These are phyloP conservation scores for Xylaria polymorpha DNA, from an alignment of 2,329 filamentous ascomycete species.

Conservation along the genomic window DNA sequence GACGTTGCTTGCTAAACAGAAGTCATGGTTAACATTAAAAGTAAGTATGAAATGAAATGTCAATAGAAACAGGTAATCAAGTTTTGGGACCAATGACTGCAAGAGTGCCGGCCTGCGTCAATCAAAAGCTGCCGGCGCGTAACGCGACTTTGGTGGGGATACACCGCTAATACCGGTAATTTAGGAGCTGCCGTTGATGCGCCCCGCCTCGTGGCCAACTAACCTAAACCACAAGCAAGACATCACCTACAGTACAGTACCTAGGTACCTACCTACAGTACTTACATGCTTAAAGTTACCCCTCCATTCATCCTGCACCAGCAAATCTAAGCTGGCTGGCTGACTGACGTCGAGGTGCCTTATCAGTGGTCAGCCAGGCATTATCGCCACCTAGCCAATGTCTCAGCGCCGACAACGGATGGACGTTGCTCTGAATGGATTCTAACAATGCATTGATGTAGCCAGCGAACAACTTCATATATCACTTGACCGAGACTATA, in stretches of 20 bases:
- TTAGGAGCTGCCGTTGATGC: slow-evolving; percentile 23
- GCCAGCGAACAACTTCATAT: not conserved
- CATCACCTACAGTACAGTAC: not conserved
- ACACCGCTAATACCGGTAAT: slow-evolving; percentile 10
- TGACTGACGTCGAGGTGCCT: slow-evolving; percentile 34
- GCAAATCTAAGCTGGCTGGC: not conserved
- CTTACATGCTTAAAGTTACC: not conserved
- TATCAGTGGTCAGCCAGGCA: slow-evolving; percentile 4
- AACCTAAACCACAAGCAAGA: slow-evolving; percentile 1
- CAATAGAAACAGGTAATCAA: slow-evolving; percentile 3
- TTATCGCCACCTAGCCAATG: slow-evolving; percentile 25
- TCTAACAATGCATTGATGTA: not conserved
- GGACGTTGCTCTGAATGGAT: not conserved
- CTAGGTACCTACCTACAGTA: slow-evolving; percentile 5
- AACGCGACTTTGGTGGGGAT: slow-evolving; percentile 34
- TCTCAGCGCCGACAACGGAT: slow-evolving; percentile 29
- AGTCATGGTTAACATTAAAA: not conserved
- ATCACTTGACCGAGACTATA: not conserved
- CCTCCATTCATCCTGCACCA: not conserved
- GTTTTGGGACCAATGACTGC: not conserved
- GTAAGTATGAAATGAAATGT: not conserved
- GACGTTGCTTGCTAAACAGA: not conserved
- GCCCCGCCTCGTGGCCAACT: slow-evolving; percentile 18
- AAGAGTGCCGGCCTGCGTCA: not conserved
- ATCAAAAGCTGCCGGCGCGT: slow-evolving; percentile 29